A percentile compares a stretch with the other conserved stretches of the same genome.
phyloP scores from a whole-genome alignment of 2,329 filamentous ascomycete genomes.

The Metarhizium brunneum region DNA sequence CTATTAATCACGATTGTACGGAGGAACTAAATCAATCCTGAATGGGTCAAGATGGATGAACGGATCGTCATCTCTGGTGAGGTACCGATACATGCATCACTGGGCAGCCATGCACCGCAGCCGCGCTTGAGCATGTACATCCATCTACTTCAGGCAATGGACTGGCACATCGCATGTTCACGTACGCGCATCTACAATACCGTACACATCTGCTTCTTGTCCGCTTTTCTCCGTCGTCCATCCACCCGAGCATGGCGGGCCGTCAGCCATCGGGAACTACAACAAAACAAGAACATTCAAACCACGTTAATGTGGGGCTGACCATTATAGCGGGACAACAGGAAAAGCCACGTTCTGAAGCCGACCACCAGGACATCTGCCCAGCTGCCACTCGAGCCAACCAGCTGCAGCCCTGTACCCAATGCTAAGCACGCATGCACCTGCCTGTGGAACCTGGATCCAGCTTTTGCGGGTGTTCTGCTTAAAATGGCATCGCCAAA shows the following conservation, averaged over 20 bases:
- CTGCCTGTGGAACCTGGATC: not conserved
- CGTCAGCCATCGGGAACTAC: conserved; percentile 3
- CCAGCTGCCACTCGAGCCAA: not conserved
- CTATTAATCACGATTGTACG: too few species aligned
- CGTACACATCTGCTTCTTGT: not conserved
- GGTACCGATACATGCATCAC: conserved; percentile 20
- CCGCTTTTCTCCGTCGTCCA: conserved; percentile 2
- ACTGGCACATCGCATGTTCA: too few species aligned
- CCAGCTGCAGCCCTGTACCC: not conserved
- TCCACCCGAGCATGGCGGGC: conserved; percentile 2
- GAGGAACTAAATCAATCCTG: too few species aligned
- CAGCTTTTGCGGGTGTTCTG: not conserved
- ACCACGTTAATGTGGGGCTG: not conserved
- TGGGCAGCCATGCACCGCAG: conserved; percentile 28
- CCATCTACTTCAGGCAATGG: not conserved
- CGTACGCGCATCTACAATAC: not conserved
- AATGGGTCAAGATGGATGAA: too few species aligned
- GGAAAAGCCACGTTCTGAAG: too few species aligned
- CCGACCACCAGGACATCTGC: too few species aligned
- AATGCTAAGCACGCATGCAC: not conserved
- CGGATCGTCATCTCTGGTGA: not conserved
- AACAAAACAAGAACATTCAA: not conserved
- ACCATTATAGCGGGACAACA: too few species aligned
- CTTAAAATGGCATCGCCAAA: conserved; percentile 1
- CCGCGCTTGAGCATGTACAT: conserved; percentile 12